phyloP scores from a whole-genome alignment of 2,329 filamentous ascomycete species.

The Claviceps maximensis region DNA sequence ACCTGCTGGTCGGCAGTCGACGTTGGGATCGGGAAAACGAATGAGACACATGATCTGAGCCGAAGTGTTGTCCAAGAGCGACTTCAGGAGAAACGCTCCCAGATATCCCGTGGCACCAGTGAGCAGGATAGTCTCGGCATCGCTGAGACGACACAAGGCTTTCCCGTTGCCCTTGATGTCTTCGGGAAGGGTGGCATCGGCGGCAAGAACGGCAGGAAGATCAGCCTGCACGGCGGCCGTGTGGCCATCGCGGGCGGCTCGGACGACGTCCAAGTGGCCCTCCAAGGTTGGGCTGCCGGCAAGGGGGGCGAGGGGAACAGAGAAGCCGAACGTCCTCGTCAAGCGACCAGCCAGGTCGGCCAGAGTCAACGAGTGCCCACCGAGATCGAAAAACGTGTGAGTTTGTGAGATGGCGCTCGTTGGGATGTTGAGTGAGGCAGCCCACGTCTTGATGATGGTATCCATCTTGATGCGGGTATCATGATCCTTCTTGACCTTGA shows the following conservation, averaged over 20 bases:
- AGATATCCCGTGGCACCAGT: constrained; percentile 68
- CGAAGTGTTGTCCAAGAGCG: constrained; percentile 53
- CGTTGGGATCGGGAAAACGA: constrained; percentile 53
- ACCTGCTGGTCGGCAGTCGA: constrained; percentile 50
- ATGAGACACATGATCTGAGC: constrained; percentile 62
- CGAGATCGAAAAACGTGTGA: constrained; percentile 70
- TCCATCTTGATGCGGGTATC: constrained; percentile 54
- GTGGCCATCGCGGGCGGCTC: constrained; percentile 56
- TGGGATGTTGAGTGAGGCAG: constrained; percentile 53
- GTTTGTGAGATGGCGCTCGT: constrained; percentile 49
- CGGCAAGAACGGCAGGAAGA: constrained; percentile 53
- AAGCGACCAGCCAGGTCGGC: constrained; percentile 62
- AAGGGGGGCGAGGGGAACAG: constrained; percentile 56
- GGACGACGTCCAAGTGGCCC: constrained; percentile 60
- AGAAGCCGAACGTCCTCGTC: constrained; percentile 57
- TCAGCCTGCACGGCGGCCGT: constrained; percentile 65
- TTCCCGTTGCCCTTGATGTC: constrained; percentile 49
- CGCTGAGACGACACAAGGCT: constrained; percentile 43
- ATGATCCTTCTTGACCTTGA: constrained; percentile 30
- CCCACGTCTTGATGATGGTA: constrained; percentile 60
- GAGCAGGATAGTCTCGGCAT: constrained; percentile 56
- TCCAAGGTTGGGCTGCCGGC: constrained; percentile 59
- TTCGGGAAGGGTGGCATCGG: constrained; percentile 53
- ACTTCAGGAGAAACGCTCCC: constrained; percentile 59
- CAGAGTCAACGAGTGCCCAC: constrained; percentile 66